Evolutionary conservation across 2,329 filamentous ascomycete genomes (phyloP), one percentile per base, ranked within the genome.

Genomic region (Diaporthe velutina): DNA sequence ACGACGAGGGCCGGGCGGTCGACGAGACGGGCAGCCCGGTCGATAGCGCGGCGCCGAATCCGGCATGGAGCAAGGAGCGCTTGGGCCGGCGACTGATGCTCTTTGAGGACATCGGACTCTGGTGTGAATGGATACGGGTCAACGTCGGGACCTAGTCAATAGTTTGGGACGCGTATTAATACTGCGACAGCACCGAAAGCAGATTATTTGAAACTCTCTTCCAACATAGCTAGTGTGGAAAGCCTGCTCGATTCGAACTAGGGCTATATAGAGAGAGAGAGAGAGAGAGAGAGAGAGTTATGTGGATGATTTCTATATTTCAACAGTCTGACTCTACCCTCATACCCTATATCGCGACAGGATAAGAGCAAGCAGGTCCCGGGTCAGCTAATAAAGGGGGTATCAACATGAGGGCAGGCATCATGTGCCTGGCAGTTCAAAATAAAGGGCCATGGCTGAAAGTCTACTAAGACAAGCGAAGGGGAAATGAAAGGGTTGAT

Each of bases 91-190:
- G 85, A 73, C 79, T 90, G 64, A 87, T 89, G 82, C 79, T 85
- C 60, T 82, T 88, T 77, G 88, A 90, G 79, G 86, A 90, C 76
- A 78, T 90, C 64, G 87, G 87, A 75, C 83, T 85, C 75, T 90
- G 88, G 88, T 85, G 84, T 40, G 88, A 90, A 79, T 90, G 88
- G 86, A 86, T 90, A 52, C 83, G 87, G 74, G 84, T 75, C 13
- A 75, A 74, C 30, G 79, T 71, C 80, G 80, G 79, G 77, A 76
- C 50, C 80, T 74, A 79, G 22, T 33, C 12, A 45, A 45, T n/a
- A 12, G 38, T n/a, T 22, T 10, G 12, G 33, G 57, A 15, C n/a
- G 64, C 48, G 70, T 22, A 28, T 54, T 7, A 33, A 19, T 50
- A 6, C 19, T 57, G 35, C 55, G 7, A 61, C 55, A n/a, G 17